These are phyloP conservation scores for Lasiosphaeria ovina DNA, from an alignment of 495 filamentous ascomycete genomes.

Conservation along the genomic window DNA sequence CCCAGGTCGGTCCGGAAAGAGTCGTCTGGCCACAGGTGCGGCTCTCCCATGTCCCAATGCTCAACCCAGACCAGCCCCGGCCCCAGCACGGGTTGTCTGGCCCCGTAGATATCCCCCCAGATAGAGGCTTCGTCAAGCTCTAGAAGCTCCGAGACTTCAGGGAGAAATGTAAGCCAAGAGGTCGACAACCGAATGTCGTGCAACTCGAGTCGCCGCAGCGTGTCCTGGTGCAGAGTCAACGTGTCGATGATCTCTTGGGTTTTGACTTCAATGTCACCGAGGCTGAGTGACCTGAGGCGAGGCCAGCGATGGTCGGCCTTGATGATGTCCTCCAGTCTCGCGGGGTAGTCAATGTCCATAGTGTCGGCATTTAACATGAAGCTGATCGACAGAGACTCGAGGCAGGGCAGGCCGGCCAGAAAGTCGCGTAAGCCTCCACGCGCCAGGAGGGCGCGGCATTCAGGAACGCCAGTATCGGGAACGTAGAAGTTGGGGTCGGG, in stretches of 20 bases:
- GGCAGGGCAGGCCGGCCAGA: conserved; percentile 1
- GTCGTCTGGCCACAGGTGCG: background rate
- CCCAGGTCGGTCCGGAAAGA: background rate
- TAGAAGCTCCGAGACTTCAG: background rate
- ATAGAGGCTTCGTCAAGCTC: background rate
- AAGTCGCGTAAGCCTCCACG: background rate
- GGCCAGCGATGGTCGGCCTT: conserved; percentile 6
- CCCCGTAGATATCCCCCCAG: background rate
- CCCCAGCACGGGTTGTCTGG: background rate
- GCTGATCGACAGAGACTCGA: conserved; percentile 1
- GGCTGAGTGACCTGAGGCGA: background rate
- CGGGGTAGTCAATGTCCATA: background rate
- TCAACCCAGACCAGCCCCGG: background rate
- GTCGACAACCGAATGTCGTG: background rate
- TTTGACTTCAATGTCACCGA: background rate
- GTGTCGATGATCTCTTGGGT: background rate
- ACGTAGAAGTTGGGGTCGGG: background rate
- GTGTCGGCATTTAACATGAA: background rate
- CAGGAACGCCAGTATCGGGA: background rate
- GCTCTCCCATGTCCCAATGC: background rate
- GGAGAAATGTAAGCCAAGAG: background rate
- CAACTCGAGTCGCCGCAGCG: conserved; percentile 2
- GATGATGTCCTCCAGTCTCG: background rate
- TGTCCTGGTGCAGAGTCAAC: conserved; percentile 1
- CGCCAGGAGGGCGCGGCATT: background rate